phyloP scores from a whole-genome alignment of 495 filamentous ascomycete species.

The Daldinia decipiens region DNA sequence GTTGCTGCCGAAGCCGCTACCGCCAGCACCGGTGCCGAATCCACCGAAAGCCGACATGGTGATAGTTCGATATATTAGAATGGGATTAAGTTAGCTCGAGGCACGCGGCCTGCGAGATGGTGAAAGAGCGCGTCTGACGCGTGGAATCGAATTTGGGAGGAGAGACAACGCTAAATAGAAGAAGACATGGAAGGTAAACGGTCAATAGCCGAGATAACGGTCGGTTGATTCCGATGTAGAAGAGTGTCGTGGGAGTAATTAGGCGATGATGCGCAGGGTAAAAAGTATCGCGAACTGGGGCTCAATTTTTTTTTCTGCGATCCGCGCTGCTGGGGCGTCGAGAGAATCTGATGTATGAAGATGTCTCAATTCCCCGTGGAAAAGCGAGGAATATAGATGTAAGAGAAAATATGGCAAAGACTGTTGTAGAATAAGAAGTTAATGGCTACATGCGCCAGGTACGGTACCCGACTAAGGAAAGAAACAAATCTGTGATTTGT shows the following conservation, averaged over 20 bases:
- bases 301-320: conserved; percentile 42
- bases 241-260: conserved; percentile 4
- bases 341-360: conserved; percentile 14
- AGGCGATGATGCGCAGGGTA: conserved; percentile 25
- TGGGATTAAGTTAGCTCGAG: conserved; percentile 18
- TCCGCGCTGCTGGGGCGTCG: conserved; percentile 37
- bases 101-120: conserved; percentile 25
- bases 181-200: conserved; percentile 44
- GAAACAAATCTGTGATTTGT: conserved; percentile 20
- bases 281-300: conserved; percentile 39
- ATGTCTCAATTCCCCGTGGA: conserved; percentile 14
- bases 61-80: conserved; percentile 37
- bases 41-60: conserved; percentile 61
- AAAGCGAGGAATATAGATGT: conserved; percentile 16
- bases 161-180: conserved; percentile 34
- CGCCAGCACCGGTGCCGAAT: conserved; percentile 42
- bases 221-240: conserved; percentile 16
- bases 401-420: conserved; percentile 24
- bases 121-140: conserved; percentile 46
- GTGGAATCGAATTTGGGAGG: conserved; percentile 33
- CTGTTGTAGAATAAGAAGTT: conserved; percentile 23
- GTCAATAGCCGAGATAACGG: conserved; percentile 25
- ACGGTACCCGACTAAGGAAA: conserved; percentile 23
- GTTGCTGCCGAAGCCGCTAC: conserved; percentile 58
- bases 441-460: conserved; percentile 25